Percentiles rank a stretch among this genome's conserved stretches.
phyloP scores from a whole-genome alignment of 2,329 filamentous ascomycete genomes.

The Stemphylium lycopersici region DNA sequence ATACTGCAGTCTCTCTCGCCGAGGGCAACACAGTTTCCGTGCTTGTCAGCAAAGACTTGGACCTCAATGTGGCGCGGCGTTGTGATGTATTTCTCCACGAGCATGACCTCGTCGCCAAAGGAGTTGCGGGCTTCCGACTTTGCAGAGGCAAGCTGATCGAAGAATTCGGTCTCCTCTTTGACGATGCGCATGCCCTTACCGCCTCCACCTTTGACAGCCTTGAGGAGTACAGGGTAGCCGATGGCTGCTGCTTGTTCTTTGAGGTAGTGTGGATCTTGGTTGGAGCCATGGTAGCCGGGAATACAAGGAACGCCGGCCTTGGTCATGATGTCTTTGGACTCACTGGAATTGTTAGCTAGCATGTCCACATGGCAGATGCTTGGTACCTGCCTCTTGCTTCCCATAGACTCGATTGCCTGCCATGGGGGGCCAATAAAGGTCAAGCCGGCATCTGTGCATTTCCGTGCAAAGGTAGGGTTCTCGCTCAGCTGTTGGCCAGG shows the following conservation, averaged over 20 bases:
- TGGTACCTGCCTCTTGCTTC: constrained; percentile 75
- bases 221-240: constrained; percentile 68
- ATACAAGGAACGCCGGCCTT: constrained; percentile 95
- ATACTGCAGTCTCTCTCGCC: constrained; percentile 72
- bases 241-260: constrained; percentile 75
- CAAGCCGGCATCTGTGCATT: constrained; percentile 87
- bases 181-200: constrained; percentile 75
- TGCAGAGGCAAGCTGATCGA: constrained; percentile 65
- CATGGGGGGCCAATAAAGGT: constrained; percentile 91
- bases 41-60: constrained; percentile 69
- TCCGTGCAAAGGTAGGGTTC: constrained; percentile 86
- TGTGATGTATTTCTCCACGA: constrained; percentile 72
- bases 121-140: constrained; percentile 69
- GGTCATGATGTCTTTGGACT: constrained; percentile 96
- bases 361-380: background rate
- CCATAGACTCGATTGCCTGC: constrained; percentile 81
- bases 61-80: constrained; percentile 71
- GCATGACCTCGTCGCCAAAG: constrained; percentile 70
- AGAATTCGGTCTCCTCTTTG: constrained; percentile 63
- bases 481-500: constrained; percentile 68
- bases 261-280: constrained; percentile 71
- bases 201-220: constrained; percentile 68
- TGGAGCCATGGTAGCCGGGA: constrained; percentile 88
- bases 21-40: constrained; percentile 68
- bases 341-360: constrained; percentile 47